phyloP scores from a whole-genome alignment of 2,329 filamentous ascomycete species.

The Xylariaceae sp. region DNA sequence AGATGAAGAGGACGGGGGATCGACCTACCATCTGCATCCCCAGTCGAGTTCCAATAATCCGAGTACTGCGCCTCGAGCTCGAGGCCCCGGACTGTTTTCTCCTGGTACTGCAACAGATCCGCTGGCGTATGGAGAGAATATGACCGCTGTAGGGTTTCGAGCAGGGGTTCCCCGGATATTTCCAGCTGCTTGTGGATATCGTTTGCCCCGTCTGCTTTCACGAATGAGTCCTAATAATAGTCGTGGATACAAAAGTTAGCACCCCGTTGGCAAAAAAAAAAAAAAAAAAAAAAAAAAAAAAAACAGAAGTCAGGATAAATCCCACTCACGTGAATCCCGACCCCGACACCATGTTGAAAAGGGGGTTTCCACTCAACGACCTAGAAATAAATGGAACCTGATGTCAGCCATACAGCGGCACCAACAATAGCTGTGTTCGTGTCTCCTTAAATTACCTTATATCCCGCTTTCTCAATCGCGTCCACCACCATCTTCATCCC shows the following conservation, averaged over 20 bases:
- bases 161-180: slow-evolving; percentile 47
- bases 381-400: too few species aligned
- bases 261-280: too few species aligned
- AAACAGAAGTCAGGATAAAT: too few species aligned
- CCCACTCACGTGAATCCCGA: background rate
- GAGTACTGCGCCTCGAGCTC: slow-evolving; percentile 51
- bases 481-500: slow-evolving; percentile 47
- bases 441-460: slow-evolving; percentile 37
- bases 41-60: slow-evolving; percentile 59
- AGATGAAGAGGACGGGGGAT: too few species aligned
- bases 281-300: too few species aligned
- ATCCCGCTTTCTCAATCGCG: slow-evolving; percentile 45
- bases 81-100: slow-evolving; percentile 20
- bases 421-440: too few species aligned
- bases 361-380: background rate
- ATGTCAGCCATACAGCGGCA: too few species aligned
- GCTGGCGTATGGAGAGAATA: slow-evolving; percentile 11
- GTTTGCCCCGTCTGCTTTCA: slow-evolving; percentile 30
- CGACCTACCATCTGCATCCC: slow-evolving; percentile 39
- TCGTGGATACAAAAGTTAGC: too few species aligned
- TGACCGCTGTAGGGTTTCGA: slow-evolving; percentile 31
- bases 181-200: slow-evolving; percentile 32
- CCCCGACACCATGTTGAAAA: background rate
- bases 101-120: slow-evolving; percentile 31
- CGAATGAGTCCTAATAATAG: slow-evolving; percentile 26